A percentile compares a stretch with the other conserved stretches of the same genome.
Evolutionary conservation across 805 yeast species (phyloP).

Genomic region (Kodamaea jinghongensis): DNA sequence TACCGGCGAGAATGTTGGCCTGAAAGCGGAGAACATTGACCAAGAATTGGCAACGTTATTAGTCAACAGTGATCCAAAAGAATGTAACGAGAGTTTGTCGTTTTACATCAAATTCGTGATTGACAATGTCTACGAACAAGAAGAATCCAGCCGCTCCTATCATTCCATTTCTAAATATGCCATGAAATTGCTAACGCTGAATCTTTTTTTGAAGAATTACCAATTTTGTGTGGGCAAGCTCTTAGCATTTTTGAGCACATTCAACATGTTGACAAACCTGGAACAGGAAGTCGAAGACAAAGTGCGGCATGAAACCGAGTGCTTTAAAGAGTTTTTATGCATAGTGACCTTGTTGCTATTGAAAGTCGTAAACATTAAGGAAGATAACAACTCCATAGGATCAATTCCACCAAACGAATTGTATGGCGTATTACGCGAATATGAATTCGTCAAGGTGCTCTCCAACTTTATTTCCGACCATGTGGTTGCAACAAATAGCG

Average conservation of each 20-base stretch:
- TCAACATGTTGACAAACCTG: constrained; percentile 18
- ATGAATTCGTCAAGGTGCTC: constrained; percentile 50
- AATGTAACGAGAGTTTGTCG: constrained; percentile 39
- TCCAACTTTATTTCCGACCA: constrained; percentile 31
- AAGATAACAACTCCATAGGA: background rate
- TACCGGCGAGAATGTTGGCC: no score
- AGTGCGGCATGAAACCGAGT: constrained; percentile 17
- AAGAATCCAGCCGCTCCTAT: constrained; percentile 18
- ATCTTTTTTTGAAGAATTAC: constrained; percentile 37
- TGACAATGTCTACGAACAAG: constrained; percentile 25
- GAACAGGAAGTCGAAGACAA: constrained; percentile 8
- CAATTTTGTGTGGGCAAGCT: constrained; percentile 37
- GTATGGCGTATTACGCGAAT: constrained; percentile 48
- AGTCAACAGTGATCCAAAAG: constrained; percentile 37
- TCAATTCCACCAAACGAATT: constrained; percentile 10
- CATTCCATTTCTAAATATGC: constrained; percentile 33
- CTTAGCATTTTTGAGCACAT: constrained; percentile 29
- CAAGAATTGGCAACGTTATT: constrained; percentile 20
- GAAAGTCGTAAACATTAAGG: constrained; percentile 26
- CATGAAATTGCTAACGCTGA: constrained; percentile 34
- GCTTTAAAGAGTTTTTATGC: constrained; percentile 34
- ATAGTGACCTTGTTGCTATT: constrained; percentile 32
- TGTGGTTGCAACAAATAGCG: constrained; percentile 17
- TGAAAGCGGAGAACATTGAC: constrained; percentile 1
- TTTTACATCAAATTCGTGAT: constrained; percentile 30